Base-by-base conservation (phyloP, 2,329 filamentous ascomycete species). In the Aureobasidium sp. region DNA sequence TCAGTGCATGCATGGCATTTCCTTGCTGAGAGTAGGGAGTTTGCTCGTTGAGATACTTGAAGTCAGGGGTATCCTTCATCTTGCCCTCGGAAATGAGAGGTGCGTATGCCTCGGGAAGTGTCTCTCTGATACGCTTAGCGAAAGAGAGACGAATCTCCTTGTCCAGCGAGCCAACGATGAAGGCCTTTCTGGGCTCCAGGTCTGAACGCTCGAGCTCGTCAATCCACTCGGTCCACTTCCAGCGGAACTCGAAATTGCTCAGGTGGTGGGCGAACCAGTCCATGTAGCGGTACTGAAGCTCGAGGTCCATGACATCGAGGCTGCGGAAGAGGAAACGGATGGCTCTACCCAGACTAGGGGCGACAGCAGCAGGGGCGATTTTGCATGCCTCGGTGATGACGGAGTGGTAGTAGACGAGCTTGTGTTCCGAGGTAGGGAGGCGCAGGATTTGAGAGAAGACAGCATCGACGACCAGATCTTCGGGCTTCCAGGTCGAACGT, bases 181-280 rank as follows among this genome's bases (percentile, higher is more conserved):
- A 97, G 36, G 93, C 90, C 77, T 97, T 97, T 77, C 87, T 89
- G 1, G 94, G 92, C 72, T 96, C 86, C 37, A 94, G 78, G 64
- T 87, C 80, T 0, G 90, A 84, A 29, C 95, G 82, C 47, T 85
- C 82, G 17, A 96, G 86, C 72, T 97, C 91, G 17, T 92, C 90
- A 52, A 89, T 83, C 94, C 94, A 99, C 77, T 99, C 94, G 17
- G 89, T 87, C 94, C 94, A 99, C 76, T 97, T 97, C 94, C 94
- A 99, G 11, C 94, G 94, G 73, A 97, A 99, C 59, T 96, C 94
- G 72, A 99, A 99, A 78, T 99, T 99, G 77, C 92, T 97, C 67
- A 99, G 78, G 78, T 99, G 94, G 74, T 99, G 94, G 20, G 93
- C 85, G 72, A 99, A 99, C 94, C 94, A 99, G 73, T 97, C 93